Conservation (phyloP, 306 rosid species). For the Casuarina glauca region DNA sequence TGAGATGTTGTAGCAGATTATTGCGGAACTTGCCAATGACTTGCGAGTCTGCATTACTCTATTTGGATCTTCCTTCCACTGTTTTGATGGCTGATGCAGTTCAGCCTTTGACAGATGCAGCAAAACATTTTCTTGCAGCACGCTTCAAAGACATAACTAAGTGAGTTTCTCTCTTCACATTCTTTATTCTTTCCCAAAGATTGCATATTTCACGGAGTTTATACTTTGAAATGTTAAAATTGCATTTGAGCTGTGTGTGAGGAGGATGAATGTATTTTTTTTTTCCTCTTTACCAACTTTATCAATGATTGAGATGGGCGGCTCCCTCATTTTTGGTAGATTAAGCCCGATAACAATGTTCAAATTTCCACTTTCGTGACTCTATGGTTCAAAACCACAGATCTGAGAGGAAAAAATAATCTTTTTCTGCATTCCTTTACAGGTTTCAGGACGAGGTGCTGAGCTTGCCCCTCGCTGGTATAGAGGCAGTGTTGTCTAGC, state of each 20-base stretch:
- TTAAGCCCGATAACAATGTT: neutral
- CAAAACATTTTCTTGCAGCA: slow-evolving; percentile 46
- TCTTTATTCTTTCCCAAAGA: neutral
- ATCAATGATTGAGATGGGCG: neutral
- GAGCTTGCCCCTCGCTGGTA: slow-evolving; percentile 50
- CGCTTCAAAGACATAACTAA: slow-evolving; percentile 43
- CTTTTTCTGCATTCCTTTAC: slow-evolving; percentile 4
- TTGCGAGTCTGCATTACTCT: slow-evolving; percentile 47
- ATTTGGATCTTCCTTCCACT: slow-evolving; percentile 52
- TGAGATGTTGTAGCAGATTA: slow-evolving; percentile 44
- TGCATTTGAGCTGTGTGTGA: neutral
- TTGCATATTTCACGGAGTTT: neutral
- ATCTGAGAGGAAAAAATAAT: neutral
- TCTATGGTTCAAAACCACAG: neutral
- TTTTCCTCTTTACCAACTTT: neutral
- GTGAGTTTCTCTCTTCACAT: slow-evolving; percentile 30
- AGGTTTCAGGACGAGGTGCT: slow-evolving; percentile 47
- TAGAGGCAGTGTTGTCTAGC: slow-evolving; percentile 49
- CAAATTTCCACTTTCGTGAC: neutral
- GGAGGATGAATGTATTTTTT: neutral
- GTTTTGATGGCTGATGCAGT: slow-evolving; percentile 48
- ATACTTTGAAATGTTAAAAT: neutral
- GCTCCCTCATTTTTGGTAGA: neutral
- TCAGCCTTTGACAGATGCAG: slow-evolving; percentile 49
- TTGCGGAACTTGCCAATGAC: slow-evolving; percentile 47